These are phyloP conservation scores for Exophiala lecanii-corni DNA, from an alignment of 2,329 filamentous ascomycete genomes.

Conservation along the genomic window DNA sequence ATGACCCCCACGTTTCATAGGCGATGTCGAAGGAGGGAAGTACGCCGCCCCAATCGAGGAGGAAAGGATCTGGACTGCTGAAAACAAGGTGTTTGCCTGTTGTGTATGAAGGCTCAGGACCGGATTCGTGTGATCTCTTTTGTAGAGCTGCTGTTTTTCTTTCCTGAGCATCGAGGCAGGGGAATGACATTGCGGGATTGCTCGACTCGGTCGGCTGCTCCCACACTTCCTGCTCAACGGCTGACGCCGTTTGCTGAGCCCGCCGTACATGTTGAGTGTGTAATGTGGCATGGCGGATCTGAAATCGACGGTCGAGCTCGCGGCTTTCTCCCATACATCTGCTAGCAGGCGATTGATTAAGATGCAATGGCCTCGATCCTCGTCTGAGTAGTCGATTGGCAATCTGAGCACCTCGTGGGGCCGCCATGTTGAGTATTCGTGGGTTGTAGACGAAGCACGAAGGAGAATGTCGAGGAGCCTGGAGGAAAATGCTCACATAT, in stretches of 20 bases:
- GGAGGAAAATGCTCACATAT: constrained; percentile 5
- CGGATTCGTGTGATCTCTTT: constrained; percentile 59
- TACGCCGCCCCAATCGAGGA: constrained; percentile 94
- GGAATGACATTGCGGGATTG: constrained; percentile 84
- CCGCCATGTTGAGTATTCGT: constrained; percentile 16
- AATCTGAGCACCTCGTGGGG: constrained; percentile 24
- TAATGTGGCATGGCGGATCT: constrained; percentile 12
- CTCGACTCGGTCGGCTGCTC: constrained; percentile 43
- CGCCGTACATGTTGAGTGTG: constrained; percentile 18
- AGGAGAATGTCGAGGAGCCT: constrained; percentile 3
- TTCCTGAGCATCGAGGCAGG: constrained; percentile 82
- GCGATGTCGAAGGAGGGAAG: constrained; percentile 83
- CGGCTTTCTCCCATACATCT: constrained; percentile 1
- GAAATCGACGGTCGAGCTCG: not conserved
- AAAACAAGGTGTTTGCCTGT: constrained; percentile 77
- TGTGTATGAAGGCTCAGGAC: constrained; percentile 92
- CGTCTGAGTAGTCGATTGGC: constrained; percentile 24
- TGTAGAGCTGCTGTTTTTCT: constrained; percentile 67
- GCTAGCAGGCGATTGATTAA: constrained; percentile 6
- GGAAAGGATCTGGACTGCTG: constrained; percentile 66
- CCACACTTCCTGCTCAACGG: constrained; percentile 24
- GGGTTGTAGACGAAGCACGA: not conserved
- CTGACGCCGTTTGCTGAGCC: constrained; percentile 20
- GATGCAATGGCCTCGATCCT: constrained; percentile 13
- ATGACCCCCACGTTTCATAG: constrained; percentile 84